Percentiles rank a stretch among this genome's conserved stretches.
Conservation (phyloP, 2,329 filamentous ascomycete species). For the Aspergillus hiratsukae region DNA sequence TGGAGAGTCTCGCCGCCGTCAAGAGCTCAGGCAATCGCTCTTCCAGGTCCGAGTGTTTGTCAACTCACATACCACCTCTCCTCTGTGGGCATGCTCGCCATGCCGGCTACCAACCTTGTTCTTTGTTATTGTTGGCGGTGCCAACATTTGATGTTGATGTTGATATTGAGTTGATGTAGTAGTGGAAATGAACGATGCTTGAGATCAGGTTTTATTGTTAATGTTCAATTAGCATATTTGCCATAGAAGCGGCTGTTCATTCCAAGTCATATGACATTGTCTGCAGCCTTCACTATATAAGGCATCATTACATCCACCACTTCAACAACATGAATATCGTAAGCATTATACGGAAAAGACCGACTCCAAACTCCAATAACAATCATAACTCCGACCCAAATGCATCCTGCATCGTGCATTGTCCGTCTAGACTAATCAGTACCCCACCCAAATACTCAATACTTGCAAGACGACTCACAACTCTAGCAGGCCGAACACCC, state of each 20-base stretch:
- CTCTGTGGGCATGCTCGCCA: not conserved
- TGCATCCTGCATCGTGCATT: not conserved
- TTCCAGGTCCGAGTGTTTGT: not conserved
- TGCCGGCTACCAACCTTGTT: too few relatives aligned
- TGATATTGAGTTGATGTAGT: too few relatives aligned
- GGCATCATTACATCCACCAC: too few relatives aligned
- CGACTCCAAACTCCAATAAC: not conserved
- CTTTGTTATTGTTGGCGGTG: slow-evolving; percentile 28
- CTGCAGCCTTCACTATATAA: too few relatives aligned
- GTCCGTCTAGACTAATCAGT: not conserved
- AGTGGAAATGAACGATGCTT: too few relatives aligned
- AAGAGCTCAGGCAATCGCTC: not conserved
- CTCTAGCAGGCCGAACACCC: not conserved
- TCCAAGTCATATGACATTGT: too few relatives aligned
- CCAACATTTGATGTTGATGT: too few relatives aligned
- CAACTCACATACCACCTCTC: not conserved
- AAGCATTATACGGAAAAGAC: not conserved
- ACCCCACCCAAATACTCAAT: not conserved
- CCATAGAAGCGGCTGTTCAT: too few relatives aligned
- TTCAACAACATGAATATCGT: too few relatives aligned
- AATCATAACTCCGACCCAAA: not conserved
- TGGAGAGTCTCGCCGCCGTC: not conserved
- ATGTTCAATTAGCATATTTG: too few relatives aligned
- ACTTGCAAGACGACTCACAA: not conserved
- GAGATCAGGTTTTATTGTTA: too few relatives aligned